Evolutionary conservation across 768 basidiomycete genomes (phyloP).

Genomic region (Rhizopogon salebrosus): DNA sequence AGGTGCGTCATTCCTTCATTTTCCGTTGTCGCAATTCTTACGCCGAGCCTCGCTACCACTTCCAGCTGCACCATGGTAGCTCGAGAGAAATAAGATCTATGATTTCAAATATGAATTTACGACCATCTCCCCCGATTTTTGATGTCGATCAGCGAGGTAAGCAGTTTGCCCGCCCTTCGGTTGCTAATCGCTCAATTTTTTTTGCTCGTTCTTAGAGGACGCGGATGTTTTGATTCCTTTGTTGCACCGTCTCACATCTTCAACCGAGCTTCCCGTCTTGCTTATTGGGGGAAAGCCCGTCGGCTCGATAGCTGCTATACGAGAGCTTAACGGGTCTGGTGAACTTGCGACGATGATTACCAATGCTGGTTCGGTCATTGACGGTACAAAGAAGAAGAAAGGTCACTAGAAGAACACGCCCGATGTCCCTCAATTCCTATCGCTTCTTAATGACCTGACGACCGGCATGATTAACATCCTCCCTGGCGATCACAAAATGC

Average conservation of each 20-base stretch:
- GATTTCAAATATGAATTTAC: constrained; percentile 49
- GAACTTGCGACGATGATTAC: constrained; percentile 45
- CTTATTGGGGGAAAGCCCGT: constrained; percentile 61
- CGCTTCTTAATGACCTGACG: background rate
- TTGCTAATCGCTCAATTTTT: background rate
- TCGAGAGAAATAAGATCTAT: constrained; percentile 65
- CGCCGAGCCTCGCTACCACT: constrained; percentile 2
- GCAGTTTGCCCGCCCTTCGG: background rate
- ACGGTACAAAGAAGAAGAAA: constrained; percentile 47
- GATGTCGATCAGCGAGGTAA: constrained; percentile 62
- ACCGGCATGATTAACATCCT: background rate
- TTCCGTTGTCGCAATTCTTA: constrained; percentile 2
- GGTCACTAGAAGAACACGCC: background rate
- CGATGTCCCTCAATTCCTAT: background rate
- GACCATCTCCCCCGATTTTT: constrained; percentile 60
- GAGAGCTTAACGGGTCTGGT: constrained; percentile 42
- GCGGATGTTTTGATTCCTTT: constrained; percentile 57
- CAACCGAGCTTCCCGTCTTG: constrained; percentile 56
- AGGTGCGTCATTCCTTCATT: constrained; percentile 36
- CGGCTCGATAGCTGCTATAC: constrained; percentile 48
- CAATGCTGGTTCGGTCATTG: constrained; percentile 54
- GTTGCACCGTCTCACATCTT: constrained; percentile 53
- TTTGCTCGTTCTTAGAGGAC: constrained; percentile 39
- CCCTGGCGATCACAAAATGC: background rate
- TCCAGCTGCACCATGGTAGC: constrained; percentile 55